phyloP scores from a whole-genome alignment of 2,329 filamentous ascomycete genomes.

The Aspergillus sp. region DNA sequence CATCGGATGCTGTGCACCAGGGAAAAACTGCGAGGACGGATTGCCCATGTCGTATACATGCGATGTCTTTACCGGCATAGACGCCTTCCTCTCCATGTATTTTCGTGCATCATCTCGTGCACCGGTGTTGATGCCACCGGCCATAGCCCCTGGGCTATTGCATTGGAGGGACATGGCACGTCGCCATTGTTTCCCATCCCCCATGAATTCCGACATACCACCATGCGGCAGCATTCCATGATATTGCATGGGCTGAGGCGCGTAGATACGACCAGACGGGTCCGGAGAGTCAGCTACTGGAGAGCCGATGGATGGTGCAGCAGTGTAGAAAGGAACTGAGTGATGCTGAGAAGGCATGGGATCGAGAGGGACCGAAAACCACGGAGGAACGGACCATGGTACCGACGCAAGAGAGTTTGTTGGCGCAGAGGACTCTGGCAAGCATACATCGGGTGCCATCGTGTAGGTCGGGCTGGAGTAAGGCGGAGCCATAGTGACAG shows the following conservation, averaged over 20 bases:
- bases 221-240: constrained; percentile 10
- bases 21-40: constrained; percentile 16
- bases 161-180: constrained; percentile 22
- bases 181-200: constrained; percentile 22
- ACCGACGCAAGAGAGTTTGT: constrained; percentile 13
- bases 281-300: constrained; percentile 17
- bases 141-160: constrained; percentile 10
- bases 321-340: constrained; percentile 19
- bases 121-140: not conserved
- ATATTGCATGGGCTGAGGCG: constrained; percentile 15
- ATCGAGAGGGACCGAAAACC: constrained; percentile 25
- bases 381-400: constrained; percentile 21
- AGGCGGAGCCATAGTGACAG: constrained; percentile 18
- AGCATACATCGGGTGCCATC: constrained; percentile 20
- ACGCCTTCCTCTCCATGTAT: constrained; percentile 12
- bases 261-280: constrained; percentile 14
- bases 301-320: constrained; percentile 15
- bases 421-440: constrained; percentile 20
- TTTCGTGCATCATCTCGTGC: constrained; percentile 9
- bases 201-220: constrained; percentile 11
- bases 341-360: constrained; percentile 16
- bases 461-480: constrained; percentile 20
- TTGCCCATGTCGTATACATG: constrained; percentile 8
- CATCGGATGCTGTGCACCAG: constrained; percentile 17
- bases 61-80: constrained; percentile 9